Evolutionary conservation across 148 eudicot species (phyloP), one percentile per base, ranked within the genome.

Genomic region (Mesembryanthemum crystallinum): DNA sequence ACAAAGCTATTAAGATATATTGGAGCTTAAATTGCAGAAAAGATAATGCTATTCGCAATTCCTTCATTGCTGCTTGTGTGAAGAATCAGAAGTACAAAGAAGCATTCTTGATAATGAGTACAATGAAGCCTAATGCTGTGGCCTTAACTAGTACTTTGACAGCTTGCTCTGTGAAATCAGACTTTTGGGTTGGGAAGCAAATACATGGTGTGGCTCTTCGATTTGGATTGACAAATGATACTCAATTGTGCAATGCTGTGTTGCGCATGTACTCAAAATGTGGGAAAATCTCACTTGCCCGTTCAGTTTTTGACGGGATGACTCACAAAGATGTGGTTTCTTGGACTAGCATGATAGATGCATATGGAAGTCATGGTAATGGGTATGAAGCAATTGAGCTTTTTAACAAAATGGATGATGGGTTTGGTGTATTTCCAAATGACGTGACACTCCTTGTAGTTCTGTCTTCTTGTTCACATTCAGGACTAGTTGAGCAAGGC

Each of bases 271-370:
- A 84, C 67, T 77, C 84, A 66, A 78, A 84, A 78, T 84, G 80
- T 37, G 84, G 86, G 64, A 79, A 75, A 35, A 72, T 84, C 43
- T 65, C 23, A 42, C 29, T 4, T 6, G 84, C 81, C 23, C 72
- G 73, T 55, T 43, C 72, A 24, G 67, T 84, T 39, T 84, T 81
- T 58, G 84, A 84, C 37, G 74, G 57, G 60, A 75, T 75, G 13
- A 58, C 55, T 49, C 15, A 28, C 49, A 84, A 78, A 52, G 82
- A 84, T 67, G 83, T 84, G 66, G 82, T 81, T 25, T 78, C 84
- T 30, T 84, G 83, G 86, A 84, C 86, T 30, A 78, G 82, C 75
- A 84, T 81, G 82, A 81, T 81, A 45, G 80, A 81, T 81, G 86
- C 82, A 23, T 81, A 84, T 55, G 82, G 84, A 70, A 80, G 77